Percentiles rank a stretch among this genome's conserved stretches.
phyloP scores from a whole-genome alignment of 1,284 basidiomycete genomes.

The Apiotrichum gamsii region DNA sequence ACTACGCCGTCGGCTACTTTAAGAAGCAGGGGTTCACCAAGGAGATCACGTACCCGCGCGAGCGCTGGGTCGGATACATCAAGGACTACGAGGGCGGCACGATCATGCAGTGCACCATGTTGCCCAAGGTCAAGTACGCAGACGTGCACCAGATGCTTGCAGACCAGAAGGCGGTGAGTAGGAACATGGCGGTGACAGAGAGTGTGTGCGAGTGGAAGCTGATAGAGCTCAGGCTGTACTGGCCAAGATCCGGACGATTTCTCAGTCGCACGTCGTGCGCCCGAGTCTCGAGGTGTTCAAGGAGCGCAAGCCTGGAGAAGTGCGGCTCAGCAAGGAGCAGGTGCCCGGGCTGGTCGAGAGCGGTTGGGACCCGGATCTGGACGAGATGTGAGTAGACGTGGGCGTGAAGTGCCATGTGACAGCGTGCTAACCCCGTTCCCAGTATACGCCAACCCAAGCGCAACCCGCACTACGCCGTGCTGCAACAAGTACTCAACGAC shows the following conservation, averaged over 20 bases:
- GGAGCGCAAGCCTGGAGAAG: conserved; percentile 43
- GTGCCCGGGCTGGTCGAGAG: conserved; percentile 86
- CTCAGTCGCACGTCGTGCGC: conserved; percentile 79
- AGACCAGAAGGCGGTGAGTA: conserved; percentile 67
- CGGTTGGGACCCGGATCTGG: conserved; percentile 87
- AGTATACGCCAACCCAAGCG: conserved; percentile 54
- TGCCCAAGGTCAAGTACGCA: conserved; percentile 84
- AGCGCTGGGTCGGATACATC: conserved; percentile 98
- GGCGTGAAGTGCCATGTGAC: neutral
- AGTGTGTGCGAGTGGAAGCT: neutral
- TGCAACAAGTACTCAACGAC: conserved; percentile 80
- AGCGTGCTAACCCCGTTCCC: neutral
- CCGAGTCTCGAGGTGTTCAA: conserved; percentile 74
- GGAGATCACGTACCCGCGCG: conserved; percentile 84
- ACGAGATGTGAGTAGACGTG: conserved; percentile 64
- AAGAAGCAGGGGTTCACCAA: conserved; percentile 99
- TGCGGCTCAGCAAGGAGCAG: conserved; percentile 51
- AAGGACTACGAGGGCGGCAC: conserved; percentile 99
- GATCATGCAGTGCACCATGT: conserved; percentile 97
- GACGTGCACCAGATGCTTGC: conserved; percentile 71
- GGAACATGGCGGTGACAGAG: conserved; percentile 2
- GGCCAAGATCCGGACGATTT: conserved; percentile 80
- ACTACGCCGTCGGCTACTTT: conserved; percentile 98
- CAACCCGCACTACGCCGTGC: conserved; percentile 56
- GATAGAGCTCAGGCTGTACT: conserved; percentile 61